A percentile compares a stretch with the other conserved stretches of the same genome.
Conservation (phyloP, 495 filamentous ascomycete genomes). For the Penicillium psychrofluorescens region DNA sequence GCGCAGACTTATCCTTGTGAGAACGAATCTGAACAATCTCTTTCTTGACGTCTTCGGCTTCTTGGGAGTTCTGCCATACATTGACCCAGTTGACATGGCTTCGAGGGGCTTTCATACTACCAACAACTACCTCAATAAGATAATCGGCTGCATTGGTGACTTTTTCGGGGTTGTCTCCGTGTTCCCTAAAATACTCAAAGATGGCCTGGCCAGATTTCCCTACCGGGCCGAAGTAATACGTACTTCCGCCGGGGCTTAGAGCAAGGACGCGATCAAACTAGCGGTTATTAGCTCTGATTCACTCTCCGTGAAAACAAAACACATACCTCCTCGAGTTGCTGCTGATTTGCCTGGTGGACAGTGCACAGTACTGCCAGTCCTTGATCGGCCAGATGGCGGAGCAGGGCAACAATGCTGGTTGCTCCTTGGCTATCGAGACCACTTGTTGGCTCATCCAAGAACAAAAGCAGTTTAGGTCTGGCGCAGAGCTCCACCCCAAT, state of each 20-base stretch:
- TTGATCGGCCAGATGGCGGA: slow-evolving; percentile 59
- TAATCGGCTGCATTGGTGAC: slow-evolving; percentile 74
- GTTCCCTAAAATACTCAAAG: slow-evolving; percentile 45
- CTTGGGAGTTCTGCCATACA: slow-evolving; percentile 68
- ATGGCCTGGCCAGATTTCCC: slow-evolving; percentile 44
- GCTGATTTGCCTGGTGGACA: slow-evolving; percentile 67
- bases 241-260: slow-evolving; percentile 55
- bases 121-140: slow-evolving; percentile 83
- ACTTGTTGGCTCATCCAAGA: slow-evolving; percentile 66
- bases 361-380: slow-evolving; percentile 61
- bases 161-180: slow-evolving; percentile 28
- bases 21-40: slow-evolving; percentile 51
- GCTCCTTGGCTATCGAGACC: slow-evolving; percentile 73
- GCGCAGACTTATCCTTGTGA: slow-evolving; percentile 45
- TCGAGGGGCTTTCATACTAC: slow-evolving; percentile 57
- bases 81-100: slow-evolving; percentile 66
- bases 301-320: slow-evolving; percentile 48
- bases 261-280: slow-evolving; percentile 64
- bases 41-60: slow-evolving; percentile 58
- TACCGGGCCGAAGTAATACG: slow-evolving; percentile 65
- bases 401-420: slow-evolving; percentile 61
- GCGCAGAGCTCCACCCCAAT: slow-evolving; percentile 81
- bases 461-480: slow-evolving; percentile 61
- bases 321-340: slow-evolving; percentile 67
- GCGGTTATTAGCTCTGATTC: slow-evolving; percentile 50